These are phyloP conservation scores for Elasticomyces elasticus DNA, from an alignment of 495 filamentous ascomycete genomes.

Conservation along the genomic window DNA sequence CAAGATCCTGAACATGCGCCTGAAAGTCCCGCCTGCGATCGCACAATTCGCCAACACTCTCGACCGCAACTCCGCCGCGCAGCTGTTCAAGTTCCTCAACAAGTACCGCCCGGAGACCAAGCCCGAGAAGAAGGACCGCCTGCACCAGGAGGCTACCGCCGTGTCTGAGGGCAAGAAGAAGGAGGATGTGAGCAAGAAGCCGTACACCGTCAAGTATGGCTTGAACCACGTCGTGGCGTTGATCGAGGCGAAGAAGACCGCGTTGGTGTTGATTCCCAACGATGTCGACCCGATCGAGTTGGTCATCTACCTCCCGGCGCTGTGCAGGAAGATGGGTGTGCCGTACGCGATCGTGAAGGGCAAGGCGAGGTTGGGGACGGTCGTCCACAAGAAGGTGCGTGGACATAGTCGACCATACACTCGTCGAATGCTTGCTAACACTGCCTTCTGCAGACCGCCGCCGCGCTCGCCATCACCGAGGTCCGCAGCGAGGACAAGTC, in stretches of 20 bases:
- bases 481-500: conserved; percentile 94
- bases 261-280: conserved; percentile 94
- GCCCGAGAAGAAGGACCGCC: conserved; percentile 98
- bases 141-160: conserved; percentile 93
- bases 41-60: conserved; percentile 95
- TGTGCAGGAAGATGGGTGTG: conserved; percentile 99
- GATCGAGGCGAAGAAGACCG: conserved; percentile 99
- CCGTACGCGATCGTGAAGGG: conserved; percentile 99
- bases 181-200: conserved; percentile 99
- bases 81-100: conserved; percentile 96
- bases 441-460: conserved; percentile 62
- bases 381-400: conserved; percentile 96
- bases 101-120: conserved; percentile 99
- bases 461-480: conserved; percentile 92
- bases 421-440: too few relatives aligned
- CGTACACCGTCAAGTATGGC: conserved; percentile 97
- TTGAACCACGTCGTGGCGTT: conserved; percentile 99
- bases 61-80: conserved; percentile 96
- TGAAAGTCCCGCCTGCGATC: conserved; percentile 97
- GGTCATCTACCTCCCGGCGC: conserved; percentile 95
- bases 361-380: conserved; percentile 96
- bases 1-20: conserved; percentile 96
- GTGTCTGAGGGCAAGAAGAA: conserved; percentile 99
- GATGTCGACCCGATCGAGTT: conserved; percentile 99
- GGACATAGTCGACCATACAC: too few relatives aligned